Evolutionary conservation across 73 alveolate species (phyloP).

Genomic region (Stentor coeruleus): DNA sequence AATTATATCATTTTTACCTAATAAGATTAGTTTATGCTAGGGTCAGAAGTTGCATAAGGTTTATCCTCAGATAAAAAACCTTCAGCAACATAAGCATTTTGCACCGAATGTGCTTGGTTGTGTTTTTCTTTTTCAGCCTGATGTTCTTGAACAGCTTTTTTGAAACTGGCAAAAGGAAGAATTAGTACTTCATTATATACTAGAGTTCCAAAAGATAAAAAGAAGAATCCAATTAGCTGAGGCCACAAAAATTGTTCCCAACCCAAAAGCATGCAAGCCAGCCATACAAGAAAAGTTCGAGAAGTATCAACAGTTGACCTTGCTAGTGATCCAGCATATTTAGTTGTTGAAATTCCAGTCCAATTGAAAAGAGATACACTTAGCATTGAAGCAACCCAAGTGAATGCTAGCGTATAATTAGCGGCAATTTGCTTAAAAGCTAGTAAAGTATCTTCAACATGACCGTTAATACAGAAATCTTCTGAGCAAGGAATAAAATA

Average conservation of each 20-base stretch:
- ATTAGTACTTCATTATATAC: background rate
- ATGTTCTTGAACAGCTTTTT: too few relatives aligned
- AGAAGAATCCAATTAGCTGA: constrained; percentile 23
- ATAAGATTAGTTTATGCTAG: too few relatives aligned
- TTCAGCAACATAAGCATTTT: too few relatives aligned
- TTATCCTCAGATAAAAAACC: too few relatives aligned
- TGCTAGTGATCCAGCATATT: constrained; percentile 69
- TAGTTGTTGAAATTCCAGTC: constrained; percentile 75
- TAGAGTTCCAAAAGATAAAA: background rate
- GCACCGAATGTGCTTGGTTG: too few relatives aligned
- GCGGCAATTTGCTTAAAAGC: constrained; percentile 54
- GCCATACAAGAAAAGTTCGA: constrained; percentile 65
- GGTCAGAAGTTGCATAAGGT: too few relatives aligned
- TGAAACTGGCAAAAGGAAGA: too few relatives aligned
- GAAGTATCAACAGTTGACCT: constrained; percentile 83
- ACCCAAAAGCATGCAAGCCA: background rate
- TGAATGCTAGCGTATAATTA: constrained; percentile 37
- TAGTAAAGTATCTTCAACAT: constrained; percentile 57
- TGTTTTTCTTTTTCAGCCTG: too few relatives aligned
- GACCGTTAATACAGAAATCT: constrained; percentile 36
- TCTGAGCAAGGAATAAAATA: constrained; percentile 37
- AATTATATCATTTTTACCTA: too few relatives aligned
- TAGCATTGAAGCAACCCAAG: constrained; percentile 39
- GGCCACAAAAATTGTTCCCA: constrained; percentile 14
- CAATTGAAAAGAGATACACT: constrained; percentile 76